Percentiles rank a stretch among this genome's conserved stretches.
These are phyloP conservation scores for Colletotrichum destructivum DNA, from an alignment of 2,329 filamentous ascomycete species.

Conservation along the genomic window DNA sequence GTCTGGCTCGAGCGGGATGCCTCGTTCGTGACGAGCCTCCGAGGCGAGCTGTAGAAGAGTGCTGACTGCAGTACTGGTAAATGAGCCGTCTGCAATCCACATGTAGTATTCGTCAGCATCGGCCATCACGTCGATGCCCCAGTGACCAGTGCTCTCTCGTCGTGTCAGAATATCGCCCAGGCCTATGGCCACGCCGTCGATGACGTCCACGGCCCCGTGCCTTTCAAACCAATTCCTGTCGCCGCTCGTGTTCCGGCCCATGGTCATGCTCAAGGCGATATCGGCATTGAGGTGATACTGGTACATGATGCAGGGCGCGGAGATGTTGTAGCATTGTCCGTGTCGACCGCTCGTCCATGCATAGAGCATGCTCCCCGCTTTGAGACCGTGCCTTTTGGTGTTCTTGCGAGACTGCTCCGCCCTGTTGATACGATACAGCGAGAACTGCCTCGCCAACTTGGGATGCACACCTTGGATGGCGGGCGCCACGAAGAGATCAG, in stretches of 20 bases:
- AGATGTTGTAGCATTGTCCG: slow-evolving; percentile 75
- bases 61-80: slow-evolving; percentile 14
- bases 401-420: slow-evolving; percentile 71
- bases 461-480: slow-evolving; percentile 47
- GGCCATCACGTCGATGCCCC: slow-evolving; percentile 44
- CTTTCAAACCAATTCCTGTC: slow-evolving; percentile 42
- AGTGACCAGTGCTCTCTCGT: slow-evolving; percentile 37
- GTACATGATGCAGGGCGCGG: slow-evolving; percentile 77
- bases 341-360: slow-evolving; percentile 78
- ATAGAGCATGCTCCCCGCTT: slow-evolving; percentile 68
- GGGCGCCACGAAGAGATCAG: slow-evolving; percentile 50
- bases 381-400: slow-evolving; percentile 68
- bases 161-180: slow-evolving; percentile 37
- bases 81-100: slow-evolving; percentile 26
- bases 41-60: background rate
- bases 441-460: slow-evolving; percentile 47
- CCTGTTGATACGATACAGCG: slow-evolving; percentile 47
- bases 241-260: slow-evolving; percentile 47
- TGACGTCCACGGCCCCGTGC: slow-evolving; percentile 14
- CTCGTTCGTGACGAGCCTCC: slow-evolving; percentile 10
- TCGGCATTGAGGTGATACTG: slow-evolving; percentile 81
- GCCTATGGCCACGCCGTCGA: slow-evolving; percentile 2
- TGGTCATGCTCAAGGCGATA: slow-evolving; percentile 65
- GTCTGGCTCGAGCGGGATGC: slow-evolving; percentile 16
- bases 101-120: slow-evolving; percentile 44